Evolutionary conservation across 805 yeast species (phyloP).

Genomic region (Barnettozyma populi): DNA sequence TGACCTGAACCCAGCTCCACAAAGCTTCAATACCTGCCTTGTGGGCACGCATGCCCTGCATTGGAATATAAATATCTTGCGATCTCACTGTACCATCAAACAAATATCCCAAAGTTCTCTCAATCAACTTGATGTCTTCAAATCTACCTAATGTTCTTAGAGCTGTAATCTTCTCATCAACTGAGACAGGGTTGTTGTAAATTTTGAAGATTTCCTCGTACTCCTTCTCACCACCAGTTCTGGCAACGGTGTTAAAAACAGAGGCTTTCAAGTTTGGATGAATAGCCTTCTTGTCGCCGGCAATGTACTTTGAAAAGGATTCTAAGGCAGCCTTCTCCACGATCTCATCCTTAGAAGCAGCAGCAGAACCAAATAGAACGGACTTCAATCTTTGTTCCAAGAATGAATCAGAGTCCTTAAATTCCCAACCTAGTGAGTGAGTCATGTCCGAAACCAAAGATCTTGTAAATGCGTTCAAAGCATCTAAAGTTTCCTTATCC

Average conservation of each 20-base stretch:
- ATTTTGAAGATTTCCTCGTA: conserved; percentile 58
- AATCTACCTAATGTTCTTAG: conserved; percentile 65
- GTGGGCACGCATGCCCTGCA: conserved; percentile 64
- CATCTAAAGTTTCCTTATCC: conserved; percentile 38
- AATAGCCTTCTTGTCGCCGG: conserved; percentile 63
- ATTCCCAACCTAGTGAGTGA: conserved; percentile 58
- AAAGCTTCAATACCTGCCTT: conserved; percentile 59
- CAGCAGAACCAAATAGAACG: conserved; percentile 56
- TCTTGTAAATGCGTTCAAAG: conserved; percentile 46
- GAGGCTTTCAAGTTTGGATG: conserved; percentile 69
- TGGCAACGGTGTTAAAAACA: conserved; percentile 63
- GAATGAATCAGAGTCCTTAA: conserved; percentile 49
- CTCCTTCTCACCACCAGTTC: conserved; percentile 53
- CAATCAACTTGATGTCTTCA: conserved; percentile 43
- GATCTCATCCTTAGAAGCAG: conserved; percentile 41
- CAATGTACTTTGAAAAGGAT: conserved; percentile 47
- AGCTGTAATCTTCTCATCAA: conserved; percentile 67
- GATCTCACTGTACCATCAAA: conserved; percentile 56
- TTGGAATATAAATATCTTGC: conserved; percentile 75
- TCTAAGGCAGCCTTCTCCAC: conserved; percentile 42
- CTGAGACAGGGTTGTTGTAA: conserved; percentile 53
- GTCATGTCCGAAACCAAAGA: conserved; percentile 52
- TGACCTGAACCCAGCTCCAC: conserved; percentile 66
- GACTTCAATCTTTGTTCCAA: conserved; percentile 64
- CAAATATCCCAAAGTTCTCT: conserved; percentile 50